Evolutionary conservation across 1,139 yeast genomes (phyloP), one percentile per base, ranked within the genome.

Genomic region (Suhomyces wounanorum): DNA sequence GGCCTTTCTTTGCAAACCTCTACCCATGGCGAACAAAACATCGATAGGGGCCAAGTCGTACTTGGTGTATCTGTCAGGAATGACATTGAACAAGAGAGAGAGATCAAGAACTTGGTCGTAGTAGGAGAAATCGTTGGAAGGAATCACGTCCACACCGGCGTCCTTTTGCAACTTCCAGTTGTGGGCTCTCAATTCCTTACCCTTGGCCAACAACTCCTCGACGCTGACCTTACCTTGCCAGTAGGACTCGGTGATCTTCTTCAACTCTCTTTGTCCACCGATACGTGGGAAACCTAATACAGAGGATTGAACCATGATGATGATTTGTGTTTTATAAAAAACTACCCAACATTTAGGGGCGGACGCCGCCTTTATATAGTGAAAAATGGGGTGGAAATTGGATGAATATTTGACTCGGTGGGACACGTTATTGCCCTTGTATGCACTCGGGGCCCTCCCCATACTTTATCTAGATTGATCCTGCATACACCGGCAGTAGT

Each of bases 251-350:
- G 99, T 94, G 76, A 89, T 89, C 81, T 94, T 94, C 82, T 94
- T 94, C 77, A 94, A 87, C 81, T 94, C 99, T 86, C 99, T 94
- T 82, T 91, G 91, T 65, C 97, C 96, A 71, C 99, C 95, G 67
- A 87, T 92, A 84, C 98, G 94, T 81, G 99, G 99, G 92, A 92
- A 92, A 77, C 99, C 99, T 80, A 92, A 85, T 66, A 92, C 95
- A 69, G 97, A 85, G 62, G 98, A 92, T 77, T 86, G 87, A 77
- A 92, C 97, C 97, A 92, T 91, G 69, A 38, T 47, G 50, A 8
- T 47, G 30, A 13, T 40, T n/a, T 44, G 48, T 48, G 45, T 50
- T 44, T 26, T 44, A 43, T 25, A 18, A 35, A 37, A 30, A 37
- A 45, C 45, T 37, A 16, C 17, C 17, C 36, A 42, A 36, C 39